Base-by-base conservation (phyloP, 495 filamentous ascomycete species). In the Aspergillus leporis region DNA sequence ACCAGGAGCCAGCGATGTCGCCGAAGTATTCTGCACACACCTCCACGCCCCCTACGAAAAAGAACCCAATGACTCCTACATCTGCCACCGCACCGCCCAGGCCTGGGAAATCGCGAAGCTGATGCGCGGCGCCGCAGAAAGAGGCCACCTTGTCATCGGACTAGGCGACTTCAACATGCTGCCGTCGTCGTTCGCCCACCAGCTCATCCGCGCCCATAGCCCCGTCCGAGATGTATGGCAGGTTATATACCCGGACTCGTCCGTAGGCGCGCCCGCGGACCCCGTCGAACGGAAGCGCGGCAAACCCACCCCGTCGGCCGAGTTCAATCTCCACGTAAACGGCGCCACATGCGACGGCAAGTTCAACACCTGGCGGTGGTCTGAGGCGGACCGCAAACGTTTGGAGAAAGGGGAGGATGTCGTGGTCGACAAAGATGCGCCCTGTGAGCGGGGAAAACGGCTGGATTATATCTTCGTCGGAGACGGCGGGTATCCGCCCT, bases 71-170 rank as follows among this genome's bases (percentile, higher is more conserved):
- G 92, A 97, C 67, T 92, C 89, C 23, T 97, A 98, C 69, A 66
- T 91, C 22, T 92, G 89, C 70, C 95, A 98, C 64, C 89, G 92
- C 23, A 90, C 88, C 5, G 91, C 94, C 0, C 94, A 98, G 72
- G 89, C 94, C n/a, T 98, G 94, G 94, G 90, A 98, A 74, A 92
- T 98, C 49, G 82, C 92, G 32, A 96, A 96, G 74, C 76, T 97
- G 8, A 88, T 97, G 72, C 87, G 92, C 5, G 90, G 85, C 21
- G 94, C 95, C 13, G 83, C 86, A 1, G 92, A 94, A 65, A 80
- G 90, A 5, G 93, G 93, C 1, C 90, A 94, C 70, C 76, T 97
- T 7, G 91, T 91, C 6, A 78, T 98, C 18, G 93, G 85, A 1
- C 69, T 95, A 7, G 94, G 94, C 22, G 94, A 97, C 72, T 97